Percentiles rank a stretch among this genome's conserved stretches.
Evolutionary conservation across 2,329 filamentous ascomycete genomes (phyloP).

Genomic region (Penicillium janthinellum): DNA sequence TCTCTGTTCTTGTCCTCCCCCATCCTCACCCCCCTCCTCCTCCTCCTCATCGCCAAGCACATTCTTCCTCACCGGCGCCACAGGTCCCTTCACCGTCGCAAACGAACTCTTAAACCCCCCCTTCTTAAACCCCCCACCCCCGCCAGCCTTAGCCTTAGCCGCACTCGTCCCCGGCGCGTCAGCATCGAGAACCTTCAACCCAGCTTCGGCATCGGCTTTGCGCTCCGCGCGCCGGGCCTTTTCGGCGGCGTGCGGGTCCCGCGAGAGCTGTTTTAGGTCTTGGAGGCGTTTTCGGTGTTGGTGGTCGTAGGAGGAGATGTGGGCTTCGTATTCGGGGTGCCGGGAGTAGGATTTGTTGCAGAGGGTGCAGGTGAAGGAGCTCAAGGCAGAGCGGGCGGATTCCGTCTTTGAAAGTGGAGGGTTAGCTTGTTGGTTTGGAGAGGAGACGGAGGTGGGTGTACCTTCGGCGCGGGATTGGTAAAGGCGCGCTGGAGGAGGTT

Average conservation of each 20-base stretch:
- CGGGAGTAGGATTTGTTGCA: conserved; percentile 94
- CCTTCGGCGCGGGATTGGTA: conserved; percentile 52
- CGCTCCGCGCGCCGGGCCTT: conserved; percentile 46
- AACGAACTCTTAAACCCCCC: conserved; percentile 81
- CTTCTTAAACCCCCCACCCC: conserved; percentile 66
- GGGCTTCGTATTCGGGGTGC: conserved; percentile 94
- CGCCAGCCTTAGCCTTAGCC: conserved; percentile 7
- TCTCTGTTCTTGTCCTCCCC: conserved; percentile 16
- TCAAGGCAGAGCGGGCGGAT: conserved; percentile 72
- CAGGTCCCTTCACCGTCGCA: conserved; percentile 52
- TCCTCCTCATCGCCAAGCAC: conserved; percentile 47
- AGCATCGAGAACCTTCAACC: conserved; percentile 39
- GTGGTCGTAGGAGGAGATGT: conserved; percentile 93
- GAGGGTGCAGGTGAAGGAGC: conserved; percentile 80
- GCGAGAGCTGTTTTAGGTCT: conserved; percentile 50
- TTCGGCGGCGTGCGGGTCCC: conserved; percentile 46
- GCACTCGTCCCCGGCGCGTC: neutral
- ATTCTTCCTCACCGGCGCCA: conserved; percentile 43
- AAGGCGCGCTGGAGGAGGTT: conserved; percentile 45
- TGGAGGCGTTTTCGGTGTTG: conserved; percentile 75
- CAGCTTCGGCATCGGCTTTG: conserved; percentile 47
- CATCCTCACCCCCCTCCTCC: conserved; percentile 29
- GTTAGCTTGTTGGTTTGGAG: neutral
- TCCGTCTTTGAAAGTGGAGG: conserved; percentile 48
- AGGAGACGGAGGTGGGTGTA: conserved; percentile 19